Conservation (phyloP, 371 early-diverging fungal genomes). For the Mortierella sp. region DNA sequence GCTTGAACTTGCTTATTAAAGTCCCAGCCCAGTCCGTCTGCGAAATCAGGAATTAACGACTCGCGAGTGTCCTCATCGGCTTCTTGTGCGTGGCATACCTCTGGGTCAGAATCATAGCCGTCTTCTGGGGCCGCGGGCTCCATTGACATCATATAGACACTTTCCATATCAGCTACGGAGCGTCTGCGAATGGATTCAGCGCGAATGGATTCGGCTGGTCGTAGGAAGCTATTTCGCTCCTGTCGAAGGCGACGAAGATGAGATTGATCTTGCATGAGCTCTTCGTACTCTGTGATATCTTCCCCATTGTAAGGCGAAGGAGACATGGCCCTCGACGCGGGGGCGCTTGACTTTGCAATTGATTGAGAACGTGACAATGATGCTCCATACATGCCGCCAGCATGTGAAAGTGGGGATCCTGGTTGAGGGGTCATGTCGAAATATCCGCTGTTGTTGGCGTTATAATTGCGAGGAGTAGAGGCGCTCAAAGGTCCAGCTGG, state of each 20-base stretch:
- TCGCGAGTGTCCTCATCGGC: slow-evolving; percentile 5
- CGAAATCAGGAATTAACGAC: slow-evolving; percentile 36
- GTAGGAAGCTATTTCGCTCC: slow-evolving; percentile 21
- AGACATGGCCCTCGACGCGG: slow-evolving; percentile 27
- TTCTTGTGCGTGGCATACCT: slow-evolving; percentile 30
- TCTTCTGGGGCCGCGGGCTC: slow-evolving; percentile 14
- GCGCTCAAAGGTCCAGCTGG: slow-evolving; percentile 16
- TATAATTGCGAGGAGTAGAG: slow-evolving; percentile 20
- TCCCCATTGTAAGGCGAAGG: slow-evolving; percentile 22
- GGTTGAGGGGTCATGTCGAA: slow-evolving; percentile 33
- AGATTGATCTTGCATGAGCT: slow-evolving; percentile 43
- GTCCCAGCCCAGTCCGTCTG: slow-evolving; percentile 53
- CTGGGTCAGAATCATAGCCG: slow-evolving; percentile 55
- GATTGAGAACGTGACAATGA: slow-evolving; percentile 39
- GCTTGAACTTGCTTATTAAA: slow-evolving; percentile 21
- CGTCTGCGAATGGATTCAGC: slow-evolving; percentile 21
- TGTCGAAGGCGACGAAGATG: slow-evolving; percentile 34
- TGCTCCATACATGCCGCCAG: slow-evolving; percentile 10
- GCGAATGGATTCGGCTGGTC: slow-evolving; percentile 10
- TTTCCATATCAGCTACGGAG: slow-evolving; percentile 45
- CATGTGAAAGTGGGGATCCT: slow-evolving; percentile 34
- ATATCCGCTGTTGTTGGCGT: slow-evolving; percentile 24
- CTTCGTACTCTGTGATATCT: slow-evolving; percentile 37
- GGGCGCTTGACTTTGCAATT: slow-evolving; percentile 14
- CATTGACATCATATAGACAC: slow-evolving; percentile 25